Evolutionary conservation across 2,329 filamentous ascomycete genomes (phyloP), one percentile per base, ranked within the genome.

Genomic region (Xylaria hypoxylon): DNA sequence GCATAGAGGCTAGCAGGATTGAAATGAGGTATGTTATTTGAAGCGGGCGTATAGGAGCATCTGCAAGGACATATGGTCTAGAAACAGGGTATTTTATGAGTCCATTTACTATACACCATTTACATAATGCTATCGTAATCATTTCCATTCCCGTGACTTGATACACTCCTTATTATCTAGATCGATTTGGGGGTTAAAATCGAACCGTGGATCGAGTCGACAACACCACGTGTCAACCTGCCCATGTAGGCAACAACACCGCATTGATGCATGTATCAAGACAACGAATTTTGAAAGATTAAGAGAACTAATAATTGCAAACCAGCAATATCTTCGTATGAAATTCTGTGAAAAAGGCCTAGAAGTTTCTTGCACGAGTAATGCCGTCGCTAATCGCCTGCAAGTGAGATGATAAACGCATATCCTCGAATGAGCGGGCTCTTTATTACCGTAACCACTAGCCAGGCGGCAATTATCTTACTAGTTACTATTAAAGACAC

Each of bases 1-100:
- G 5, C 4, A 55, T 47, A 35, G 38, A 40, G 22, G 26, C 19
- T 5, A 7, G 24, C 15, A 17, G 24, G 35, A 60, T 58, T 22
- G 10, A 45, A 40, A 53, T 8, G 48, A 52, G 44, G 48, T 61
- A 33, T 57, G 17, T 24, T 31, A 31, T 55, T 48, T 13, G 17
- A 33, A 57, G 38, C 35, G 35, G 51, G 62, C 59, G 38, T 59
- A 62, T 24, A 47, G 51, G 63, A 35, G 50, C 45, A 66, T 60
- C 10, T 62, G 1, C 15, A 35, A n/a, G n/a, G 5, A 5, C 15
- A 17, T 48, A 5, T 40, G 26, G 35, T 33, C 22, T 13, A 7
- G 48, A 24, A 26, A 61, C 19, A 3, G 1, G 62, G 62, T 19
- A 17, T 55, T 45, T 26, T 19, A 48, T 52, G 6, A 40, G 28